Evolutionary conservation across 1,284 basidiomycete genomes (phyloP).

Genomic region (Ustilago cynodontis): DNA sequence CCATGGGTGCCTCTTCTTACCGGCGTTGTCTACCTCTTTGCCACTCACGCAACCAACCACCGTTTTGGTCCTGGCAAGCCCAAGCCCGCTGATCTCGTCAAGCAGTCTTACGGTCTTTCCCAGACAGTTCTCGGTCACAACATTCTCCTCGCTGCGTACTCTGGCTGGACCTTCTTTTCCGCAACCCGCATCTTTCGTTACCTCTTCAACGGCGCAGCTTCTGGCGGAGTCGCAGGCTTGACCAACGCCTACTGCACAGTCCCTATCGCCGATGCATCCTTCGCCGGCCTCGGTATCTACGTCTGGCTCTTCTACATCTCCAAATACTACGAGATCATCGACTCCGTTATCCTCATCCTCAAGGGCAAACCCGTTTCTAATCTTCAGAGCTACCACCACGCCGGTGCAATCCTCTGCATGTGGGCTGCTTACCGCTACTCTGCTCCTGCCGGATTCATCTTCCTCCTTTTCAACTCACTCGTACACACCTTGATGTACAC

Average conservation of each 20-base stretch:
- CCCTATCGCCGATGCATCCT: slow-evolving; percentile 60
- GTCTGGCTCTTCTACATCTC: slow-evolving; percentile 68
- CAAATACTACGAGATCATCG: slow-evolving; percentile 70
- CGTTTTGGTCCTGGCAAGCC: slow-evolving; percentile 51
- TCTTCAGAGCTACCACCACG: slow-evolving; percentile 62
- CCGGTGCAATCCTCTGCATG: slow-evolving; percentile 68
- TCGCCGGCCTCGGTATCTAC: slow-evolving; percentile 56
- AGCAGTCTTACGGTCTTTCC: slow-evolving; percentile 41
- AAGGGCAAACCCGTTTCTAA: slow-evolving; percentile 69
- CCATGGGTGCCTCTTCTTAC: slow-evolving; percentile 42
- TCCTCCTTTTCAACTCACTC: slow-evolving; percentile 54
- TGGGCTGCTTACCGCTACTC: slow-evolving; percentile 67
- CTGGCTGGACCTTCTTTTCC: slow-evolving; percentile 60
- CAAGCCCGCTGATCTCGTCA: slow-evolving; percentile 53
- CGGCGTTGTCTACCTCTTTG: slow-evolving; percentile 50
- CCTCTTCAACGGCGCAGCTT: slow-evolving; percentile 28
- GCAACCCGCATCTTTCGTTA: slow-evolving; percentile 41
- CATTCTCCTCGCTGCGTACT: slow-evolving; percentile 65
- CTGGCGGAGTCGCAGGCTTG: slow-evolving; percentile 53
- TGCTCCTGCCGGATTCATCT: slow-evolving; percentile 56
- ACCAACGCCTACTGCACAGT: slow-evolving; percentile 69
- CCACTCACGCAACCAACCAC: slow-evolving; percentile 48
- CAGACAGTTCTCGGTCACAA: slow-evolving; percentile 66
- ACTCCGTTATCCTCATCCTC: slow-evolving; percentile 68
- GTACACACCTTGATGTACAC: slow-evolving; percentile 62